phyloP scores from a whole-genome alignment of 805 yeast species.

The Candida schatavii region DNA sequence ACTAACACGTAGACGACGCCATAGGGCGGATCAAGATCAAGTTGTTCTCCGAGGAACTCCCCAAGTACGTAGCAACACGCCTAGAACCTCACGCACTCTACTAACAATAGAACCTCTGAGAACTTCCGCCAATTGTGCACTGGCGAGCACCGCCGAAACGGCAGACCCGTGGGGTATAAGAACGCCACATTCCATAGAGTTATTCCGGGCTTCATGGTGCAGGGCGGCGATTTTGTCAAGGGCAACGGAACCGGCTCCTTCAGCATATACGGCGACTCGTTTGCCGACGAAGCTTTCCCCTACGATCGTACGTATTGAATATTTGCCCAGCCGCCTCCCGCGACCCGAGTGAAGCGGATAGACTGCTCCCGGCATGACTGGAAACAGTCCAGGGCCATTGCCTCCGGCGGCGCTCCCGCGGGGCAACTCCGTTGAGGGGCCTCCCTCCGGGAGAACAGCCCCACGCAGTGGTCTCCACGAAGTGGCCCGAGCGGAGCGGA shows the following conservation, averaged over 20 bases:
- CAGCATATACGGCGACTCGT: conserved; percentile 55
- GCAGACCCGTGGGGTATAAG: conserved; percentile 61
- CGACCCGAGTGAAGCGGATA: too few species aligned
- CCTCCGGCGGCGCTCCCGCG: too few species aligned
- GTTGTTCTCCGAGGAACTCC: conserved; percentile 38
- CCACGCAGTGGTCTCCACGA: too few species aligned
- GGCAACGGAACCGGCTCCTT: conserved; percentile 83
- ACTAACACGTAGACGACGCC: conserved; percentile 2
- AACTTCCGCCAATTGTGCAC: conserved; percentile 54
- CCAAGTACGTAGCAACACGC: conserved; percentile 27
- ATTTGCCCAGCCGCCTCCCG: neutral
- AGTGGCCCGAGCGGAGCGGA: too few species aligned
- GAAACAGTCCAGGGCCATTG: too few species aligned
- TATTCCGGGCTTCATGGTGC: conserved; percentile 35
- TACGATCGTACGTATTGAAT: conserved; percentile 37
- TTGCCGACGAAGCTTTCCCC: conserved; percentile 61
- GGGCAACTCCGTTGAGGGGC: too few species aligned
- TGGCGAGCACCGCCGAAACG: conserved; percentile 40
- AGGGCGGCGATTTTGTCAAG: conserved; percentile 33
- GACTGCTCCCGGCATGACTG: too few species aligned
- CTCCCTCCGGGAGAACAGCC: too few species aligned
- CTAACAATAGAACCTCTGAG: conserved; percentile 37
- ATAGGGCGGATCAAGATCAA: conserved; percentile 46
- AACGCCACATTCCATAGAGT: conserved; percentile 52
- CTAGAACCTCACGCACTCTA: too few species aligned